A percentile compares a stretch with the other conserved stretches of the same genome.
Evolutionary conservation across 2,329 filamentous ascomycete species (phyloP).

Genomic region (Hypoxylon sp.): DNA sequence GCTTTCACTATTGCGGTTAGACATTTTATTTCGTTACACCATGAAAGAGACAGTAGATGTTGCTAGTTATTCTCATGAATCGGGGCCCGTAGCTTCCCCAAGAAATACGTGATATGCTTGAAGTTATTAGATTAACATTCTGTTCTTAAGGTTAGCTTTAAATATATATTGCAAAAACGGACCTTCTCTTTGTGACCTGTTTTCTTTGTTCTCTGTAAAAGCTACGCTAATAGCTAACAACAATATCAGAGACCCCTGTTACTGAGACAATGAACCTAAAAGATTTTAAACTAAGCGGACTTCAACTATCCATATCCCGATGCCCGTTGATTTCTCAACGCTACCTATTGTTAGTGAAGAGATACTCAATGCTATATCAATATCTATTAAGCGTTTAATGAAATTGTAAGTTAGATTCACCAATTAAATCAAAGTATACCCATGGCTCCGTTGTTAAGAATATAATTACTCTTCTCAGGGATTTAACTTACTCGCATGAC

Average conservation of each 20-base stretch:
- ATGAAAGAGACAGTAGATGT: neutral
- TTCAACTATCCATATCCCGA: neutral
- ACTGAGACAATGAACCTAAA: neutral
- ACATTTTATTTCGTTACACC: neutral
- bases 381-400: neutral
- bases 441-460: no score
- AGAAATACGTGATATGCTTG: neutral
- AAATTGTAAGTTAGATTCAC: neutral
- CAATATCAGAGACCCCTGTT: neutral
- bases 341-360: neutral
- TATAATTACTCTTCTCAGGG: no score
- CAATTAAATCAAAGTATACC: no score
- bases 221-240: neutral
- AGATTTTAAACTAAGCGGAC: neutral
- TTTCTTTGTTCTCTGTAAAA: neutral
- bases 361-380: neutral
- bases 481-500: no score
- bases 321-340: neutral
- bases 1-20: neutral
- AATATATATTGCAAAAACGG: neutral
- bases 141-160: neutral
- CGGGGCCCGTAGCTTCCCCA: neutral
- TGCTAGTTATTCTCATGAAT: neutral
- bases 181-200: neutral
- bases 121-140: neutral